These are phyloP conservation scores for Pseudogymnoascus pannorum DNA, from an alignment of 2,329 filamentous ascomycete species.

Conservation along the genomic window DNA sequence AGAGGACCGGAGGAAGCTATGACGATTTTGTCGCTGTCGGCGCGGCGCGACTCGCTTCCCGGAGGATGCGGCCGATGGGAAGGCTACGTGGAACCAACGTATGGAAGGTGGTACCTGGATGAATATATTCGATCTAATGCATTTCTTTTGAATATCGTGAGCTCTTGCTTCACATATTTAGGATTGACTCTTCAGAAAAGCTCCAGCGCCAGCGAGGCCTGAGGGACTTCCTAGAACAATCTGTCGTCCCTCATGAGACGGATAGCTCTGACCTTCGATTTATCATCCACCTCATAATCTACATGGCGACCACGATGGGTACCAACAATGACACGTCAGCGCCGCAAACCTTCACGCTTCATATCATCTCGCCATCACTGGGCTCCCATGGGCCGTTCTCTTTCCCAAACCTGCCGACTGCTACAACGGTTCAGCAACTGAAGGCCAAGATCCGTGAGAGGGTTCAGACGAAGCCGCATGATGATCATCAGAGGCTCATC, in stretches of 20 bases:
- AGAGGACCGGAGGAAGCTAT: neutral
- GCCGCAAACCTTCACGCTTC: slow-evolving; percentile 42
- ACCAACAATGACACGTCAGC: slow-evolving; percentile 10
- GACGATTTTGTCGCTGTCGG: slow-evolving; percentile 6
- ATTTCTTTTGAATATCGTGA: slow-evolving; percentile 4
- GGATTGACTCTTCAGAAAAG: neutral
- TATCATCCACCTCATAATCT: slow-evolving; percentile 1
- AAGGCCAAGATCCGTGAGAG: slow-evolving; percentile 50
- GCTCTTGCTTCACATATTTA: neutral
- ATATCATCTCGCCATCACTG: slow-evolving; percentile 52
- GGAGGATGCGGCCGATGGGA: slow-evolving; percentile 7
- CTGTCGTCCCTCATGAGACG: neutral
- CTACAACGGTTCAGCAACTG: slow-evolving; percentile 48
- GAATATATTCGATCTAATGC: slow-evolving; percentile 4
- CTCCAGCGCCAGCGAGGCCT: neutral
- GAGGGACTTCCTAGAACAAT: neutral
- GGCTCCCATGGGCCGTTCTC: slow-evolving; percentile 44
- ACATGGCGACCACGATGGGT: slow-evolving; percentile 5
- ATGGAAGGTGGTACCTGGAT: slow-evolving; percentile 7
- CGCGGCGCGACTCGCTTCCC: slow-evolving; percentile 1
- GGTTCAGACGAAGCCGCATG: slow-evolving; percentile 39
- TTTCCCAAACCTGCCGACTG: slow-evolving; percentile 41
- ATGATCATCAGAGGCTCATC: slow-evolving; percentile 53
- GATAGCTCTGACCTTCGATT: neutral
- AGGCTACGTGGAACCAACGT: slow-evolving; percentile 7